A percentile compares a stretch with the other conserved stretches of the same genome.
phyloP scores from a whole-genome alignment of 805 yeast species.

The Wickerhamomyces canadensis region DNA sequence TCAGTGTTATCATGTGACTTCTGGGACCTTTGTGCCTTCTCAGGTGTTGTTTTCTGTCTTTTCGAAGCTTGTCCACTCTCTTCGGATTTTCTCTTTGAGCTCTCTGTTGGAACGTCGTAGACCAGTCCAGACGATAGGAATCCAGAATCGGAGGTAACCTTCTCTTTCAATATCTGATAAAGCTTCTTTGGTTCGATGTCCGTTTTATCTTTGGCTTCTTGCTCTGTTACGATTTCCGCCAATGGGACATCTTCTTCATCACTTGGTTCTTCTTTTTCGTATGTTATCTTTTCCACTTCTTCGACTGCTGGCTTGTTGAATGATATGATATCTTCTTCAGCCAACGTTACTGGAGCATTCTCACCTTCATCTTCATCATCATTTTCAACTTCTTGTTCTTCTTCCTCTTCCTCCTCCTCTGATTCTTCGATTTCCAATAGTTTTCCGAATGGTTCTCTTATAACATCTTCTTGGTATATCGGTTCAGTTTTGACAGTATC shows the following conservation, averaged over 20 bases:
- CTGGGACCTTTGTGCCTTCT: background rate
- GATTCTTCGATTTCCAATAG: conserved; percentile 23
- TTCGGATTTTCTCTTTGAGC: conserved; percentile 9
- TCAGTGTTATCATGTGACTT: conserved; percentile 5
- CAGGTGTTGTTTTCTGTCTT: background rate
- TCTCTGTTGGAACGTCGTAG: conserved; percentile 21
- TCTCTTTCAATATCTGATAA: conserved; percentile 21
- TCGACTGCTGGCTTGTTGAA: background rate
- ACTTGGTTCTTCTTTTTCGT: conserved; percentile 12
- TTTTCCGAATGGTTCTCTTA: conserved; percentile 26
- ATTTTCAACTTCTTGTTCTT: conserved; percentile 15
- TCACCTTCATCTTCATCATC: conserved; percentile 13
- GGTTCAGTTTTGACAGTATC: conserved; percentile 20
- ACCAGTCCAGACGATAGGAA: conserved; percentile 14
- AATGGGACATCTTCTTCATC: conserved; percentile 23
- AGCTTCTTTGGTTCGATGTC: conserved; percentile 19
- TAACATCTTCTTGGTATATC: conserved; percentile 10
- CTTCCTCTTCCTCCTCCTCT: conserved; percentile 19
- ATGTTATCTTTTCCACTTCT: conserved; percentile 19
- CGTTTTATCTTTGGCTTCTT: conserved; percentile 7
- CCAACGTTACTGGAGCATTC: conserved; percentile 3
- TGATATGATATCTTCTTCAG: background rate
- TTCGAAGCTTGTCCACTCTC: conserved; percentile 1
- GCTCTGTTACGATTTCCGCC: conserved; percentile 8
- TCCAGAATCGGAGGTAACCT: conserved; percentile 6